phyloP scores from a whole-genome alignment of 306 rosid species.

The Cicer yamashitae region DNA sequence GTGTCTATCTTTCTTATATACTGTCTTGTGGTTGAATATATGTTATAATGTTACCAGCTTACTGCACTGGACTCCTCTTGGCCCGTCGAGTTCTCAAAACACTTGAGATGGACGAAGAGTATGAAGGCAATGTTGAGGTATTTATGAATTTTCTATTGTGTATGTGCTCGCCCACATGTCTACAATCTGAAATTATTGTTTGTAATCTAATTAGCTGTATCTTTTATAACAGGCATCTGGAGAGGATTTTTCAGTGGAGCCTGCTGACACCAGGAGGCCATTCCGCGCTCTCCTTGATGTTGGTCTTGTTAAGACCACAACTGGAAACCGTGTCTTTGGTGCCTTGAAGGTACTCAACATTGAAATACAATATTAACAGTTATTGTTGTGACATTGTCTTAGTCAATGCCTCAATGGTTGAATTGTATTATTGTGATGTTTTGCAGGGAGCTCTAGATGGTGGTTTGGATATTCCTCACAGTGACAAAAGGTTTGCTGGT shows the following conservation, averaged over 20 bases:
- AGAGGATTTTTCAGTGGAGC: constrained; percentile 91
- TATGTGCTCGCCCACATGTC: too few relatives aligned
- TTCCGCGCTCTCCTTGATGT: constrained; percentile 98
- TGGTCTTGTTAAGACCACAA: constrained; percentile 82
- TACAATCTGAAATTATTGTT: too few relatives aligned
- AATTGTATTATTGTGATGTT: constrained; percentile 5
- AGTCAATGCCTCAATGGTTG: not conserved
- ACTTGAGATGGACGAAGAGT: constrained; percentile 84
- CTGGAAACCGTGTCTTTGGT: constrained; percentile 91
- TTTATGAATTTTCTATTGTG: not conserved
- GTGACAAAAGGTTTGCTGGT: constrained; percentile 93
- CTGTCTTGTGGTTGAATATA: not conserved
- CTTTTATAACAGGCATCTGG: constrained; percentile 64
- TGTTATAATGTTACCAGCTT: constrained; percentile 57
- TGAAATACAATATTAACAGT: too few relatives aligned
- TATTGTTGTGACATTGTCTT: not conserved
- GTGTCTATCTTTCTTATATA: not conserved
- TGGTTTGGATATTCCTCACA: constrained; percentile 88
- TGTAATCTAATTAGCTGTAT: not conserved
- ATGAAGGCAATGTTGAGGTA: constrained; percentile 95
- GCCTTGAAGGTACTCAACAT: constrained; percentile 65
- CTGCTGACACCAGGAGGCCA: constrained; percentile 88
- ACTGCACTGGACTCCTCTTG: constrained; percentile 89
- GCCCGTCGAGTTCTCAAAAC: constrained; percentile 78
- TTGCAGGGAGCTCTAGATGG: constrained; percentile 90